Percentiles rank a stretch among this genome's conserved stretches.
These are phyloP conservation scores for Gynochthodes officinalis DNA, from an alignment of 257 asterid species.

Conservation along the genomic window DNA sequence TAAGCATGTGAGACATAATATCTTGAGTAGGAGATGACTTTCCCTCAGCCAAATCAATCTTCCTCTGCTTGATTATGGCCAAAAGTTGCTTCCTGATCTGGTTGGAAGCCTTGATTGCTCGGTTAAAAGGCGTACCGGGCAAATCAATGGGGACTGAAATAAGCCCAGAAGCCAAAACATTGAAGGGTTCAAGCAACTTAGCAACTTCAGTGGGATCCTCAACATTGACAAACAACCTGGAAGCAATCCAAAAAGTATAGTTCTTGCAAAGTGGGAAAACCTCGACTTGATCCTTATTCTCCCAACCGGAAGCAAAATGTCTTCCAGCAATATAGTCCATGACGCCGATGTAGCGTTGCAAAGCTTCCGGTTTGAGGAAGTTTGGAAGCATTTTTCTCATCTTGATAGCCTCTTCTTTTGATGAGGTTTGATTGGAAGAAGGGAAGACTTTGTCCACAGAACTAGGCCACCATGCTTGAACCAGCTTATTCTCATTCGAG, in stretches of 20 bases:
- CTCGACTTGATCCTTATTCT: constrained; percentile 23
- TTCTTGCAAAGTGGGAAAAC: constrained; percentile 46
- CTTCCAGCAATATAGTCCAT: constrained; percentile 48
- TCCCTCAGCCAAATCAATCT: constrained; percentile 39
- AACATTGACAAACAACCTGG: constrained; percentile 42
- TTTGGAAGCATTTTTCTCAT: constrained; percentile 56
- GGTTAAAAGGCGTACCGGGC: constrained; percentile 49
- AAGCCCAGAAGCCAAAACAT: constrained; percentile 42
- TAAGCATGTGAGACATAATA: constrained; percentile 53
- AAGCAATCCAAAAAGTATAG: constrained; percentile 55
- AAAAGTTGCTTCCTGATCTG: constrained; percentile 43
- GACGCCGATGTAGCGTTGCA: constrained; percentile 52
- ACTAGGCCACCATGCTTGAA: constrained; percentile 54
- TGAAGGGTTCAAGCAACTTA: constrained; percentile 40
- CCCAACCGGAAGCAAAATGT: constrained; percentile 52
- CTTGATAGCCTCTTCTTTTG: constrained; percentile 44
- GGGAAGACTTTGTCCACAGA: constrained; percentile 52
- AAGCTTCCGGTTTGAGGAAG: constrained; percentile 53
- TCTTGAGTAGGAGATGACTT: constrained; percentile 56
- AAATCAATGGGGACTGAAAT: constrained; percentile 48
- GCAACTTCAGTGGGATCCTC: constrained; percentile 43
- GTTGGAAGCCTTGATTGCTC: constrained; percentile 51
- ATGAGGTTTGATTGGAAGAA: constrained; percentile 33
- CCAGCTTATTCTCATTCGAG: constrained; percentile 61
- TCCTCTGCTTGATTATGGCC: constrained; percentile 39